These are phyloP conservation scores for Wickerhamomyces queroliae DNA, from an alignment of 805 yeast genomes.

Conservation along the genomic window DNA sequence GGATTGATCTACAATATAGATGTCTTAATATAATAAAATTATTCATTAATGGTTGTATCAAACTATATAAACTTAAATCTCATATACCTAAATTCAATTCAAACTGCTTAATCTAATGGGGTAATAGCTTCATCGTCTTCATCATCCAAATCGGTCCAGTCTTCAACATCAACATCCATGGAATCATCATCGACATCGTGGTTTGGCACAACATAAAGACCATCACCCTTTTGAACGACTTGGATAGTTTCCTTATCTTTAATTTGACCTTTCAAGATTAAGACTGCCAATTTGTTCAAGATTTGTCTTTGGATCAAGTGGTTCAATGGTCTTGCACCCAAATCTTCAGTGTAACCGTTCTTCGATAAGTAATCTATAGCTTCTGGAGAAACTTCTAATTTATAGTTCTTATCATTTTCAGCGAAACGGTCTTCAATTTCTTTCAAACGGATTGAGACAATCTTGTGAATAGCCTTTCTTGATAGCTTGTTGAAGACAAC, in stretches of 20 bases:
- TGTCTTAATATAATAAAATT: too few relatives aligned
- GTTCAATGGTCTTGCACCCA: slow-evolving; percentile 96
- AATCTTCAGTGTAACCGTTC: slow-evolving; percentile 85
- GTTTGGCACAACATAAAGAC: slow-evolving; percentile 79
- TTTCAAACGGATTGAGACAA: slow-evolving; percentile 75
- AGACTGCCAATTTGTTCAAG: slow-evolving; percentile 83
- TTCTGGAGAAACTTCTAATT: slow-evolving; percentile 63
- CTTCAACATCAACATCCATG: slow-evolving; percentile 52
- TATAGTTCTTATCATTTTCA: slow-evolving; percentile 73
- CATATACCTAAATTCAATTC: too few relatives aligned
- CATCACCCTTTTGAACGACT: slow-evolving; percentile 49
- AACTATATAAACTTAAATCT: too few relatives aligned
- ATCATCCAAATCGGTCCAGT: slow-evolving; percentile 55
- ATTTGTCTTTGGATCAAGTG: slow-evolving; percentile 86
- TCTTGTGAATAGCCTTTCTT: slow-evolving; percentile 85
- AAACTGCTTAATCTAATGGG: too few relatives aligned
- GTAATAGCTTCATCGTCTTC: slow-evolving; percentile 47
- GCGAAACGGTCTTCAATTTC: slow-evolving; percentile 87
- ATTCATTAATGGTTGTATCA: too few relatives aligned
- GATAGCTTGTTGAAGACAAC: slow-evolving; percentile 91
- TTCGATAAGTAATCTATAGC: slow-evolving; percentile 80
- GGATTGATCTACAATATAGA: too few relatives aligned
- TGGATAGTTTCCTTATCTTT: slow-evolving; percentile 82
- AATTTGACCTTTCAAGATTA: slow-evolving; percentile 81
- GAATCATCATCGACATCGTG: slow-evolving; percentile 56